phyloP scores from a whole-genome alignment of 2,329 filamentous ascomycete species.

The Byssochlamys sp. region DNA sequence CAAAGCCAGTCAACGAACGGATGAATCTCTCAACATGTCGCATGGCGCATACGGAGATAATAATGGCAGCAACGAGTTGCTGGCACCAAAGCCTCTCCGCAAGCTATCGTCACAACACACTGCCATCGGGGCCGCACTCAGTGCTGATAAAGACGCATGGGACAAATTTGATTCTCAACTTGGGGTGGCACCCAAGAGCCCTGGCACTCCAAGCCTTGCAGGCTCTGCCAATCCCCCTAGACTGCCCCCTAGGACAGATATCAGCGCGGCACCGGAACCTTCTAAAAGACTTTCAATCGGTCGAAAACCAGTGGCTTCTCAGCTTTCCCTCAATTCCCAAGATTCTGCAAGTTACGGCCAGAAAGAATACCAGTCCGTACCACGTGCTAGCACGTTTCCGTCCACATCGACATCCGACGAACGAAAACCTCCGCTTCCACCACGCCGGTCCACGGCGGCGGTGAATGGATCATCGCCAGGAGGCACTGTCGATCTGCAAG shows the following conservation, averaged over 20 bases:
- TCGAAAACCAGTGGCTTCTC: neutral
- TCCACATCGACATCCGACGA: constrained; percentile 11
- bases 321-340: neutral
- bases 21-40: constrained; percentile 1
- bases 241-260: neutral
- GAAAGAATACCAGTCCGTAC: constrained; percentile 3
- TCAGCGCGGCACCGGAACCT: neutral
- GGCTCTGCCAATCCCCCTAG: neutral
- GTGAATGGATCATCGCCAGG: neutral
- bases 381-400: constrained; percentile 7
- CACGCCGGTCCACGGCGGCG: constrained; percentile 9
- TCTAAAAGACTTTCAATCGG: neutral
- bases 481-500: neutral
- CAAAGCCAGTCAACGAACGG: neutral
- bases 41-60: constrained; percentile 8
- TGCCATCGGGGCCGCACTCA: constrained; percentile 2
- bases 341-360: neutral
- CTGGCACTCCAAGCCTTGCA: neutral
- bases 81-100: constrained; percentile 17
- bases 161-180: neutral
- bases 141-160: neutral
- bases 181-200: neutral
- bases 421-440: constrained; percentile 17
- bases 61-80: constrained; percentile 11
- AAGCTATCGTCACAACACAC: constrained; percentile 4